Base-by-base conservation (phyloP, 2,329 filamentous ascomycete genomes). In the Arthrobotrys sphaeroides region DNA sequence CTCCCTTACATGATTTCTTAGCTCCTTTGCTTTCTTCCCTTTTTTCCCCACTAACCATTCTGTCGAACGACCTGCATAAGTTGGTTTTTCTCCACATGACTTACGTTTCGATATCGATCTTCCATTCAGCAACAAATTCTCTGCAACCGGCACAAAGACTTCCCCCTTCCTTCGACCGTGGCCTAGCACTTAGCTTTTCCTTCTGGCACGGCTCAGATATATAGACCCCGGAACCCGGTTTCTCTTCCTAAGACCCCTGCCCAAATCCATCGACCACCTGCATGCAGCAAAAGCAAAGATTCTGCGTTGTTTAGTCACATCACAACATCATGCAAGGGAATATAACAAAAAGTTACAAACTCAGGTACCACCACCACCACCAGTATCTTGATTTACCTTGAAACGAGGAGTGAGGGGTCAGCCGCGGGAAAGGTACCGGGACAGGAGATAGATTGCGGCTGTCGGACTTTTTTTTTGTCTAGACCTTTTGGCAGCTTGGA, bases 281-380 rank as follows among this genome's bases (percentile, higher is more conserved):
- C 55, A 55, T 45, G 20, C 42, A 70, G 16, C 13, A 33, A 18
- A 42, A 62, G 47, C 31, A 53, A 60, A 18, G 5, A 18, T 28
- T 36, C 33, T 53, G 66, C 38, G 55, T 69, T 69, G 65, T 61
- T 40, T 22, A 31, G 45, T 70, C 55, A 45, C 55, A 62, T 43
- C 5, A 38, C 38, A 33, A 24, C 36, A 67, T n/a, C n/a, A 55
- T 65, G 45, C 33, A 65, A 65, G 61, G 61, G 61, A 65, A 40
- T 49, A 62, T 45, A 62, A 33, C 5, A 62, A 47, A 33, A 47
- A n/a, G 24, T 33, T 47, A 10, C 5, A 22, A 55, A 24, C 12
- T 38, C 53, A 43, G 55, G 55, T 60, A 43, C 55, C 13, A 36
- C 16, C 31, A 38, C 28, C n/a, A 38, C 51, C 16, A 53, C 7